These are phyloP conservation scores for Tylopilus orsonianus DNA, from an alignment of 1,284 basidiomycete species.

Conservation along the genomic window DNA sequence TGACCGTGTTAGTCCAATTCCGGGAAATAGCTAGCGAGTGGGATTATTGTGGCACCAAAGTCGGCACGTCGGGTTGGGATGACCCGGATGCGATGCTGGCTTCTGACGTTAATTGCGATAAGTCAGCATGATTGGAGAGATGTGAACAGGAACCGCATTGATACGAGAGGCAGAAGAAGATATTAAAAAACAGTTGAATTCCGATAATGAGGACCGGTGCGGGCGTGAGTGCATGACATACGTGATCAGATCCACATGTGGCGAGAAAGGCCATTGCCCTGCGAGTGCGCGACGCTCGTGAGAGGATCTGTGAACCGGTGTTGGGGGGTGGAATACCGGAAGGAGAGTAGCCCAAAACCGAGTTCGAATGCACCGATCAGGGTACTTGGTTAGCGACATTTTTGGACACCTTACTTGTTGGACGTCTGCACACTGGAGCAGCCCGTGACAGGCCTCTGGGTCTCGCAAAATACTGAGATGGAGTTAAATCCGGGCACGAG, in stretches of 20 bases:
- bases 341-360: constrained; percentile 7
- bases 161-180: constrained; percentile 5
- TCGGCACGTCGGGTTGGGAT: neutral
- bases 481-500: too few relatives aligned
- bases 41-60: constrained; percentile 1
- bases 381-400: constrained; percentile 27
- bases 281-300: constrained; percentile 15
- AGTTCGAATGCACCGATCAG: constrained; percentile 4
- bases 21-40: constrained; percentile 2
- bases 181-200: constrained; percentile 13
- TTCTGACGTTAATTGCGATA: constrained; percentile 25
- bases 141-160: constrained; percentile 8
- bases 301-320: constrained; percentile 27
- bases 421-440: neutral
- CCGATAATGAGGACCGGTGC: constrained; percentile 22
- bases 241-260: constrained; percentile 7
- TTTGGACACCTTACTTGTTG: constrained; percentile 17
- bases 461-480: neutral
- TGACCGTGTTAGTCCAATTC: constrained; percentile 8
- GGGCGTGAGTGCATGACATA: constrained; percentile 5
- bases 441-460: neutral
- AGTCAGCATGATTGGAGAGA: constrained; percentile 3
- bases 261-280: constrained; percentile 3
- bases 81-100: constrained; percentile 5
- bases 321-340: constrained; percentile 4